phyloP scores from a whole-genome alignment of 2,329 filamentous ascomycete genomes.

The Penicillium sp. region DNA sequence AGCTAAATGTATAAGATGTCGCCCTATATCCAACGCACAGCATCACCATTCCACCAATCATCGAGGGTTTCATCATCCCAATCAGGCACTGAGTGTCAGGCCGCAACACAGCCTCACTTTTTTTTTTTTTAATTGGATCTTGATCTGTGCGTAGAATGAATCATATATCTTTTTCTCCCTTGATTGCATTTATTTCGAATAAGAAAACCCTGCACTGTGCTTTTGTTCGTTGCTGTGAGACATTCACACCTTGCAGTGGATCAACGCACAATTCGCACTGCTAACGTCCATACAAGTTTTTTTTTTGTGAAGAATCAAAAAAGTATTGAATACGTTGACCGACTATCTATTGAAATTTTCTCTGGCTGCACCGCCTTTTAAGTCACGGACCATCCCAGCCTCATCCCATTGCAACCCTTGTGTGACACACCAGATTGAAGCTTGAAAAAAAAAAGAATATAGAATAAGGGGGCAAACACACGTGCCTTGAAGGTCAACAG shows the following conservation, averaged over 20 bases:
- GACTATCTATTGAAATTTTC: background rate
- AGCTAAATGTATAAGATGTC: background rate
- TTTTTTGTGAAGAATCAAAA: background rate
- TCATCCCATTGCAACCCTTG: slow-evolving; percentile 24
- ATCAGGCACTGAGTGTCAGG: slow-evolving; percentile 27
- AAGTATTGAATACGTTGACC: slow-evolving; percentile 1
- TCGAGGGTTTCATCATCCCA: slow-evolving; percentile 7
- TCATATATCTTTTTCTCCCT: slow-evolving; percentile 1
- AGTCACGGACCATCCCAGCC: slow-evolving; percentile 23
- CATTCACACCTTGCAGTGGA: slow-evolving; percentile 26
- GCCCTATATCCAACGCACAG: background rate
- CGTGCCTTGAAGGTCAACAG: background rate
- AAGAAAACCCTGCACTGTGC: slow-evolving; percentile 24
- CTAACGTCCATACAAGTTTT: slow-evolving; percentile 3
- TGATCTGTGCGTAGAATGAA: slow-evolving; percentile 22
- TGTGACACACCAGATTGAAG: slow-evolving; percentile 5
- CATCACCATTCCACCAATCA: background rate
- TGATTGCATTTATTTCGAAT: slow-evolving; percentile 8
- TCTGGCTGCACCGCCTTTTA: background rate
- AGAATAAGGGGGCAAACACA: background rate
- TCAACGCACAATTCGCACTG: slow-evolving; percentile 17
- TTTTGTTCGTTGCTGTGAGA: slow-evolving; percentile 22
- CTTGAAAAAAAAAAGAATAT: background rate
- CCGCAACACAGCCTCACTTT: slow-evolving; percentile 24
- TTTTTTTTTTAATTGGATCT: slow-evolving; percentile 6